Base-by-base conservation (phyloP, 352 stramenopile genomes). In the Globisporangium spinosum region DNA sequence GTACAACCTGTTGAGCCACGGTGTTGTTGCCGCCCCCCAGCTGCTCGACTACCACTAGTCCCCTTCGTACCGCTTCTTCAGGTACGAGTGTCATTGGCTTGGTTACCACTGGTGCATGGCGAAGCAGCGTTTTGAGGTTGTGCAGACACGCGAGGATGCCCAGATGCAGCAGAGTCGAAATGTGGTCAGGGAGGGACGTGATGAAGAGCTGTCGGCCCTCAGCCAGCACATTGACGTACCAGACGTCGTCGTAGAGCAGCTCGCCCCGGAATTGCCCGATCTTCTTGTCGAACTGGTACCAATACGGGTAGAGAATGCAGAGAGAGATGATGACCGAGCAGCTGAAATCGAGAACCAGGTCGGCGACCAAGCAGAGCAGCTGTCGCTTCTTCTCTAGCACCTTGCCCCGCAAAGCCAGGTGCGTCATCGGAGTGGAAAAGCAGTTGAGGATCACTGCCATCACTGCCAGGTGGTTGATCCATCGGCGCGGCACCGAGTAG, bases 131-230 rank as follows among this genome's bases (percentile, higher is more conserved):
- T 22, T 55, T 55, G 47, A 55, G 20, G 47, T 10, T 55, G 47
- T 55, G 7, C 9, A 63, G 57, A 10, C 57, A 63, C n/a, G 6
- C 12, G 13, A 63, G 20, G n/a, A 63, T 53, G n/a, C 32, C 17
- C 3, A 32, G 6, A 40, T 63, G 57, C 22, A 53, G 10, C 1
- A 71, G 56, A 10, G 79, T 92, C 35, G 71, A 87, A 38, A 83
- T 88, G 62, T 89, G 79, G 38, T 82, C 74, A 25, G 51, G 27
- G 17, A 66, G 87, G 51, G 83, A 82, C 58, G 78, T 72, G n/a
- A 58, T 35, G 74, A 82, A 59, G 76, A 65, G 22, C 20, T 65
- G 49, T 5, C 60, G 60, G 6, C 25, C 43, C 15, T 57, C 45
- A 3, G n/a, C 35, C 17, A 65, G 32, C 5, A 32, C 49, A 25